Conservation (phyloP, 139 green algal species). For the Zygnema cylindricum region DNA sequence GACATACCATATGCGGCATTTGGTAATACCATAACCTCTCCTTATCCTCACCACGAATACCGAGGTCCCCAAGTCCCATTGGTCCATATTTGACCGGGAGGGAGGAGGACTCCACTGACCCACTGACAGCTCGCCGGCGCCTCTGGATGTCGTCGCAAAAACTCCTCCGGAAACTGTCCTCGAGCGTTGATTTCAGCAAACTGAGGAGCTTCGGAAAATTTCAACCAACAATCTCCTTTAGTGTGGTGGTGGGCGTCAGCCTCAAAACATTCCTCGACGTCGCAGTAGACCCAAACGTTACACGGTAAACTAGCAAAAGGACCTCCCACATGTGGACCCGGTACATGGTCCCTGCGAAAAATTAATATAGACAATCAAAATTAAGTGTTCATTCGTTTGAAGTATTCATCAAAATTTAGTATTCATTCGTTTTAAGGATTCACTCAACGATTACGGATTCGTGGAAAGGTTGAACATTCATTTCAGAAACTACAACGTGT, state of each 20-base stretch:
- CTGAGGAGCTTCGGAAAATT: constrained; percentile 79
- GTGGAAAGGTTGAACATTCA: too few species aligned
- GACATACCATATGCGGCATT: too few species aligned
- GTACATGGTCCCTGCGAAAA: constrained; percentile 71
- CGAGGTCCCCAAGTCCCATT: constrained; percentile 74
- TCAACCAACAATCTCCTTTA: constrained; percentile 88
- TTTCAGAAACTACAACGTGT: too few species aligned
- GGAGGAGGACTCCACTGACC: constrained; percentile 75
- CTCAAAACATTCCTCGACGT: constrained; percentile 77
- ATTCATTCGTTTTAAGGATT: too few species aligned
- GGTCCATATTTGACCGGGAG: constrained; percentile 63
- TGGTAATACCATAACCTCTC: too few species aligned
- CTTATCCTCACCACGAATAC: constrained; percentile 56
- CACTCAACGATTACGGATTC: too few species aligned
- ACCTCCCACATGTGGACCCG: constrained; percentile 60
- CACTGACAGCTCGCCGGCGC: constrained; percentile 66
- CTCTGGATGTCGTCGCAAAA: constrained; percentile 38
- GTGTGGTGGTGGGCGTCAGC: constrained; percentile 82
- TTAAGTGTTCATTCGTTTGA: too few species aligned
- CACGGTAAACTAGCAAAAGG: constrained; percentile 76
- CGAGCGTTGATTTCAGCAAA: constrained; percentile 78
- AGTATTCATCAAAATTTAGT: too few species aligned
- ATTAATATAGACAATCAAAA: too few species aligned
- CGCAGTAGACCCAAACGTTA: constrained; percentile 84
- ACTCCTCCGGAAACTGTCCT: constrained; percentile 26